Base-by-base conservation (phyloP, 305 asterid genomes). In the Fraxinus velutina region DNA sequence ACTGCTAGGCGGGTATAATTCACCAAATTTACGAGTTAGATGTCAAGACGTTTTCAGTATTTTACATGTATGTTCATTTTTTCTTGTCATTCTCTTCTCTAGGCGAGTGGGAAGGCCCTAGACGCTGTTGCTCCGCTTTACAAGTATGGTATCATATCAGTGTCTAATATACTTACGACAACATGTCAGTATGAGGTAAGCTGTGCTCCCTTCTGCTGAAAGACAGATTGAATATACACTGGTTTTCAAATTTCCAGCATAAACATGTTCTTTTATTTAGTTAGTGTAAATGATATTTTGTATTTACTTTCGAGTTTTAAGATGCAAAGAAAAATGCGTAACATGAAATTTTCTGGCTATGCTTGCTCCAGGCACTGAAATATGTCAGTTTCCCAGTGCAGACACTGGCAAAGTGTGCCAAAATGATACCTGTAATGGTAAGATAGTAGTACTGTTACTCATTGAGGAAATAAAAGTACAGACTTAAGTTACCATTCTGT, bases 381-480 rank as follows among this genome's bases (percentile, higher is more conserved):
- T 96, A 96, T 79, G 98, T 96, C 82, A 94, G 98, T 86, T 96
- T 96, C 89, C 99, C 99, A 3, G 89, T 96, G 83, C 98, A 96
- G 91, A 96, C 99, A 1, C 90, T 96, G 78, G 98, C 99, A 27
- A 96, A 96, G 94, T 94, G 99, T 88, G 99, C 98, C 81, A 96
- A 96, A 87, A 94, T 96, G 98, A 94, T 96, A 82, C 99, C 99
- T 82, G 98, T 96, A 50, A 93, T 96, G 99, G 99, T 96, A 85
- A 90, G 99, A 77, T 73, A 75, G 78, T 85, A 68, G 34, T 78
- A 64, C 42, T 66, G 82, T 76, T 78, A 33, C 55, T 66, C 30
- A 15, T 60, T 77, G 22, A 76, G 62, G 79, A 82, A 73, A 17
- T 22, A 82, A 5, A 19, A 72, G 21, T 30, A 52, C 6, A 4